A percentile compares a stretch with the other conserved stretches of the same genome.
These are phyloP conservation scores for Elongisporangium prolatum DNA, from an alignment of 352 stramenopile genomes.

Conservation along the genomic window DNA sequence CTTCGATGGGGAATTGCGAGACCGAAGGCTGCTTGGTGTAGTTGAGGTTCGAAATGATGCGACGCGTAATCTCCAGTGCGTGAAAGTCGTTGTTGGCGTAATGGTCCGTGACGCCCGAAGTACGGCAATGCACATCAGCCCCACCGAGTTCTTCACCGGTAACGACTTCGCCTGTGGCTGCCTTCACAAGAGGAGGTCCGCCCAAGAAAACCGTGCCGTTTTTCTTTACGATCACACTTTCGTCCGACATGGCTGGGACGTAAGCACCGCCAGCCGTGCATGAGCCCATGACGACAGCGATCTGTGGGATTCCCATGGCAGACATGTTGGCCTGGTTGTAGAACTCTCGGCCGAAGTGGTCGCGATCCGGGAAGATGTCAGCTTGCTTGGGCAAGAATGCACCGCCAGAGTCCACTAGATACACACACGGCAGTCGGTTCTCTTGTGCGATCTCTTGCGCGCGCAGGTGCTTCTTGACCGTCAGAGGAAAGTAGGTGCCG, in stretches of 20 bases:
- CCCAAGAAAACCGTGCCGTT: slow-evolving; percentile 98
- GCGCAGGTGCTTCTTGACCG: slow-evolving; percentile 97
- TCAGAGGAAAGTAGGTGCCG: slow-evolving; percentile 98
- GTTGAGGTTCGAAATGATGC: slow-evolving; percentile 94
- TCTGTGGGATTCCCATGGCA: slow-evolving; percentile 92
- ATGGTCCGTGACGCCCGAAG: slow-evolving; percentile 96
- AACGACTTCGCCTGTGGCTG: slow-evolving; percentile 96
- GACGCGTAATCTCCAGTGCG: slow-evolving; percentile 86
- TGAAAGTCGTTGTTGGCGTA: slow-evolving; percentile 94
- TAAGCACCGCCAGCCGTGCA: slow-evolving; percentile 97
- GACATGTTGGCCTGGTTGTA: slow-evolving; percentile 98
- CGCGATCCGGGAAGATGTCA: slow-evolving; percentile 96
- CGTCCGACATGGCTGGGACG: slow-evolving; percentile 97
- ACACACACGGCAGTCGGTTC: slow-evolving; percentile 96
- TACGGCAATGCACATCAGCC: slow-evolving; percentile 88
- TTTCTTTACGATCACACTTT: slow-evolving; percentile 96
- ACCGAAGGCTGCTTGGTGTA: slow-evolving; percentile 29
- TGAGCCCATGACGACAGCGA: slow-evolving; percentile 96
- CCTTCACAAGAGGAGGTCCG: slow-evolving; percentile 96
- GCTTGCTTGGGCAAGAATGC: slow-evolving; percentile 95
- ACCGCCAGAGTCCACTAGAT: slow-evolving; percentile 94
- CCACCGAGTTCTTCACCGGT: slow-evolving; percentile 94
- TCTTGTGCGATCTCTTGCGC: slow-evolving; percentile 95
- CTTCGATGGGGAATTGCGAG: slow-evolving; percentile 73
- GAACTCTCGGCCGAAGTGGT: slow-evolving; percentile 98